Evolutionary conservation across 345 rosid genomes (phyloP), one percentile per base, ranked within the genome.

Genomic region (Raphanus sativus): DNA sequence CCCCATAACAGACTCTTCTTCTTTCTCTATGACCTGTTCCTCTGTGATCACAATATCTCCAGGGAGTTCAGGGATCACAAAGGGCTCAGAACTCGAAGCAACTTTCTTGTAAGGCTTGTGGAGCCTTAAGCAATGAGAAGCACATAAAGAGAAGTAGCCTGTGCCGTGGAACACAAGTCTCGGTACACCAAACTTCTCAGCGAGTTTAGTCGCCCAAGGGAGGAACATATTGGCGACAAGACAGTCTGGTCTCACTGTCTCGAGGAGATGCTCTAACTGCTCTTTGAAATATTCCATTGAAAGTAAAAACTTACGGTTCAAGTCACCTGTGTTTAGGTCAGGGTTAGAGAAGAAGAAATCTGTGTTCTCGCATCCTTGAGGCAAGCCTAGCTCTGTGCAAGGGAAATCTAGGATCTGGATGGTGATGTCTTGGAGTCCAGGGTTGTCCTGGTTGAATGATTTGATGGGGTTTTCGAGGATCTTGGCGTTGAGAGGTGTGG

Each of bases 171-270:
- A 88, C 42, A 85, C 82, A 65, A 86, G 75, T 55, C 91, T 84
- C 2, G 89, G 88, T 1, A 90, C 85, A 11, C 76, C 84, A 13
- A 83, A 83, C 70, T 86, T 86, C 65, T 59, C 71, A 3, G 95
- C 88, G 3, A 75, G 76, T 70, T 83, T 79, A 8, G 87, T 79
- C 1, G 90, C 81, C 92, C 92, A 88, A 13, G 92, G 87, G 33
- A 86, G 80, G 81, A 86, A 83, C 86, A 84, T 71, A 73, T 90
- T 88, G 1, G 87, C 90, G 3, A 90, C 84, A 0, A 87, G 81
- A 75, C 90, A 87, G 60, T 86, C 85, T 11, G 91, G 85, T 34
- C 45, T 77, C 62, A 59, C 29, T 24, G 86, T 81, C 56, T 69
- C 64, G 6, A 89, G 63, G 48, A 86, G 79, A 56, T 75, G 13